phyloP scores from a whole-genome alignment of 768 basidiomycete species.

The Suillus clintonianus region DNA sequence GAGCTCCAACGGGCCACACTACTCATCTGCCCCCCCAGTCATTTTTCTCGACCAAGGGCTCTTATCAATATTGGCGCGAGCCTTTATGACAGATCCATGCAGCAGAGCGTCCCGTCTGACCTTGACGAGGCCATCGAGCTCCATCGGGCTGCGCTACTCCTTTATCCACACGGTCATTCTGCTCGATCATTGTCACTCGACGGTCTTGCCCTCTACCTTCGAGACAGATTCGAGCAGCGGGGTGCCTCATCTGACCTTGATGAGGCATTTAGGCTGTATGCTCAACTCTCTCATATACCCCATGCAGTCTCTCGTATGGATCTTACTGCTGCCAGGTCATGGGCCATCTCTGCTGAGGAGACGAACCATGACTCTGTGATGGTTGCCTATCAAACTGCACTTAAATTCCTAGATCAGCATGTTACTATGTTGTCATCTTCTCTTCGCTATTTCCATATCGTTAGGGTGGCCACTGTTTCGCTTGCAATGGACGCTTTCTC shows the following conservation, averaged over 20 bases:
- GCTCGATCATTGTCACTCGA: constrained; percentile 9
- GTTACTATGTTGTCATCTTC: constrained; percentile 14
- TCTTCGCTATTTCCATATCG: constrained; percentile 15
- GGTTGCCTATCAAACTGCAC: constrained; percentile 28
- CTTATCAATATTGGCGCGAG: no score
- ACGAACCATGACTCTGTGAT: constrained; percentile 25
- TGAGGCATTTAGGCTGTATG: constrained; percentile 4
- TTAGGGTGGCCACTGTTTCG: constrained; percentile 7
- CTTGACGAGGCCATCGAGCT: constrained; percentile 14
- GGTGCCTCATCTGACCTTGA: constrained; percentile 11
- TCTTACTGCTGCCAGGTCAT: no score
- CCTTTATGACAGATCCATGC: no score
- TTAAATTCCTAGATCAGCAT: constrained; percentile 24
- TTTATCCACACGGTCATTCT: constrained; percentile 7
- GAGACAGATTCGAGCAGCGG: constrained; percentile 7
- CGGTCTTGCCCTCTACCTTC: constrained; percentile 11
- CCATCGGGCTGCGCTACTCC: constrained; percentile 11
- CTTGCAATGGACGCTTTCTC: constrained; percentile 29
- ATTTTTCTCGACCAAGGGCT: no score
- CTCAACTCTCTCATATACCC: not conserved
- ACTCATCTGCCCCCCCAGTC: no score
- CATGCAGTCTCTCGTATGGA: no score
- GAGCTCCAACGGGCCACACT: no score
- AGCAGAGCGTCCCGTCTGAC: not conserved
- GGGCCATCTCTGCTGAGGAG: constrained; percentile 11